Evolutionary conservation across 805 yeast species (phyloP), one percentile per base, ranked within the genome.

Genomic region (Barnettozyma sucrosica): DNA sequence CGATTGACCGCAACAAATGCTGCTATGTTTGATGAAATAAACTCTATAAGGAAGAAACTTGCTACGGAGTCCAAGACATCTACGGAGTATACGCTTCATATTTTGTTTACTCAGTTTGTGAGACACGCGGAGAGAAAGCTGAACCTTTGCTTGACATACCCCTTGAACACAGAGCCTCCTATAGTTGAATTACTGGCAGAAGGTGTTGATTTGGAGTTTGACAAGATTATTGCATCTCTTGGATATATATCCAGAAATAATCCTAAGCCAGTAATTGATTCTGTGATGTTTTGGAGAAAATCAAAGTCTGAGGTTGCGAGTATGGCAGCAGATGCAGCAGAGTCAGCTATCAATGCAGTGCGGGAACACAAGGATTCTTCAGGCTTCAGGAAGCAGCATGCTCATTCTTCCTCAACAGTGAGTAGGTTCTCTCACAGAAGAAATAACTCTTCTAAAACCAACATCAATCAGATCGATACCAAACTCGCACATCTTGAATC

Each of bases 261-360:
- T 55, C 97, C 98, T 0, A 90, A 89, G 60, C 96, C 97, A 0
- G 97, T 93, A 1, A 89, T 95, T 30, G 99, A 93, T 64, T 89
- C 96, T 7, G 96, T 93, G 50, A 90, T 93, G 98, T 90, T 87
- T 62, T 93, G 99, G 99, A 76, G 98, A 51, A 88, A 92, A 63
- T 80, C 92, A 2, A 93, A 93, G 64, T 82, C 95, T 13, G 98
- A 92, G 57, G 83, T 85, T 3, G 88, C 95, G 2, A 77, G 79
- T 25, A 69, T 76, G 65, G 80, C 85, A 1, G 74, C 81, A 4
- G 72, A 79, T 18, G 75, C 74, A 36, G 71, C 75, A 14, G 81
- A 77, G 44, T 71, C 63, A 47, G 69, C 71, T 2, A 36, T 68
- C 0, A 54, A 47, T 7, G 61, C 58, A 0, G 39, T 55, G 9